phyloP scores from a whole-genome alignment of 2,329 filamentous ascomycete species.

The Penicillium fuscoglaucum region DNA sequence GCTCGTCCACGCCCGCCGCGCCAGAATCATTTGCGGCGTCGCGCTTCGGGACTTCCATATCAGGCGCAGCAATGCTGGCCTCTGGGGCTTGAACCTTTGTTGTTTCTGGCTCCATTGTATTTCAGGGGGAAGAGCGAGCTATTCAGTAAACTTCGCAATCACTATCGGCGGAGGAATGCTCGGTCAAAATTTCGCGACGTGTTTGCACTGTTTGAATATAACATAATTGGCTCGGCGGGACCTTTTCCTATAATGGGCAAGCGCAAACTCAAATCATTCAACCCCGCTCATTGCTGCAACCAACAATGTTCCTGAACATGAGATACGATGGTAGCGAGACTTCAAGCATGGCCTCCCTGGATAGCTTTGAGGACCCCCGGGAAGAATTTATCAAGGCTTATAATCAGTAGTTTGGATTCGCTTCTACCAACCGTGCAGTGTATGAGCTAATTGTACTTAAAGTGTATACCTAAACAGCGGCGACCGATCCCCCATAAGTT shows the following conservation, averaged over 20 bases:
- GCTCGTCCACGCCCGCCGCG: conserved; percentile 34
- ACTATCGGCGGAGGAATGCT: background rate
- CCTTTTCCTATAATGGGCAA: background rate
- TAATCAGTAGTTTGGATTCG: no score
- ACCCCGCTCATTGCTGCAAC: background rate
- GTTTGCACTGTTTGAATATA: conserved; percentile 28
- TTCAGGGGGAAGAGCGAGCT: background rate
- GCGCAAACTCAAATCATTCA: background rate
- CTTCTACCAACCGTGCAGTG: no score
- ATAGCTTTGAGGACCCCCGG: no score
- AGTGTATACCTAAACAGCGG: no score
- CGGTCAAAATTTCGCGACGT: conserved; percentile 20
- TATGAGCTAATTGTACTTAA: no score
- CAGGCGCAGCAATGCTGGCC: conserved; percentile 7
- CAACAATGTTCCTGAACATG: no score
- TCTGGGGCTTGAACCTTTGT: conserved; percentile 5
- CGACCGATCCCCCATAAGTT: no score
- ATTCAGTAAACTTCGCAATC: background rate
- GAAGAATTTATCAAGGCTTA: no score
- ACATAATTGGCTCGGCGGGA: background rate
- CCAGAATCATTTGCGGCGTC: conserved; percentile 23
- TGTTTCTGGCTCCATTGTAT: conserved; percentile 8
- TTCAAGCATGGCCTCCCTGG: no score
- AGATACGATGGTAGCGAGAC: no score
- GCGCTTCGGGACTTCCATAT: conserved; percentile 23